Evolutionary conservation across 768 basidiomycete species (phyloP).

Genomic region (Kwoniella dejecticola): DNA sequence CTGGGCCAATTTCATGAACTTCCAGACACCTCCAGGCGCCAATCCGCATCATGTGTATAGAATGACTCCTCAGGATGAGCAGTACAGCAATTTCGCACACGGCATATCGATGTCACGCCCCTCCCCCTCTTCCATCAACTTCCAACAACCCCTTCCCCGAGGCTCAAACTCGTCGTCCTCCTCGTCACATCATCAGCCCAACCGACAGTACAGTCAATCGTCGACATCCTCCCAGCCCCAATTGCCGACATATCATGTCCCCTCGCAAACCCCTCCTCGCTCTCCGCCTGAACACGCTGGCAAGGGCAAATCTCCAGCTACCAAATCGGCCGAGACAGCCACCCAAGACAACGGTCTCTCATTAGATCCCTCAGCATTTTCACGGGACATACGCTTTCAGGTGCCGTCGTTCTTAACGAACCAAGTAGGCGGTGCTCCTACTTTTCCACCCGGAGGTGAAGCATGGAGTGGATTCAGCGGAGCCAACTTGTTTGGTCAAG

Average conservation of each 20-base stretch:
- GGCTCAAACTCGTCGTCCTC: conserved; percentile 10
- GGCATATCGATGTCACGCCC: conserved; percentile 33
- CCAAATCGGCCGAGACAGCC: conserved; percentile 6
- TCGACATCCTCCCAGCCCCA: conserved; percentile 13
- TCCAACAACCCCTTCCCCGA: conserved; percentile 27
- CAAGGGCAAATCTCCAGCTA: conserved; percentile 26
- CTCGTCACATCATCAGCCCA: conserved; percentile 6
- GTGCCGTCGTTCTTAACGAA: conserved; percentile 44
- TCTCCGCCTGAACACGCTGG: conserved; percentile 2
- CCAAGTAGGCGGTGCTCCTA: conserved; percentile 38
- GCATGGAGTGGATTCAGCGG: conserved; percentile 51
- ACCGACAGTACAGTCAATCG: conserved; percentile 21
- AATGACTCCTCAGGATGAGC: conserved; percentile 4
- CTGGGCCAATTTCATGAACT: conserved; percentile 46
- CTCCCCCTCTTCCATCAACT: conserved; percentile 14
- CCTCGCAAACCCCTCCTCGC: conserved; percentile 19
- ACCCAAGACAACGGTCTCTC: conserved; percentile 31
- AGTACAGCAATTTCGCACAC: conserved; percentile 40
- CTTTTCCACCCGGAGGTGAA: conserved; percentile 53
- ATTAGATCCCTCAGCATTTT: conserved; percentile 54
- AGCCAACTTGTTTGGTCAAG: conserved; percentile 26
- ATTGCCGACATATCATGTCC: conserved; percentile 9
- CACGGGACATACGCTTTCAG: conserved; percentile 50
- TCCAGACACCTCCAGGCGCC: conserved; percentile 42
- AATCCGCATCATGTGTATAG: not conserved